Conservation (phyloP, 2,329 filamentous ascomycete species). For the Diplocarpon rosae region DNA sequence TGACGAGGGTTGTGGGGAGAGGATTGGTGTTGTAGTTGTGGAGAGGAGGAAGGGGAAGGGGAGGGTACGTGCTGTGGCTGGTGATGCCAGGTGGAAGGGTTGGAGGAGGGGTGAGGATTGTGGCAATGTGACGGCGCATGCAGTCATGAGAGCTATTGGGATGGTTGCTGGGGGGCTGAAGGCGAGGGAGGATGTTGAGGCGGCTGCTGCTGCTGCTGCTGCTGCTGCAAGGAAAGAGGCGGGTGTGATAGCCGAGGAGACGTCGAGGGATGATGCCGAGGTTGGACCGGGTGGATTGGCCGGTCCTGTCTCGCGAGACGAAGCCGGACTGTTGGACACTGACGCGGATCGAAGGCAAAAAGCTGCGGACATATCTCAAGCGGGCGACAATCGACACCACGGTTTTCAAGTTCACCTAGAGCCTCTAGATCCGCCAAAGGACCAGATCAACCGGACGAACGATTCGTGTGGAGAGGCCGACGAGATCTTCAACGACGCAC, state of each 20-base stretch:
- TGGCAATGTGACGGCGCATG: slow-evolving; percentile 69
- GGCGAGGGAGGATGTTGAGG: slow-evolving; percentile 18
- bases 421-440: background rate
- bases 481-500: slow-evolving; percentile 56
- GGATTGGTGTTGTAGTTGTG: slow-evolving; percentile 65
- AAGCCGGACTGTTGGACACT: background rate
- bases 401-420: too few species aligned
- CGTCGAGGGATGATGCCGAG: background rate
- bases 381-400: too few species aligned
- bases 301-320: background rate
- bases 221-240: background rate
- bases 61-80: slow-evolving; percentile 53
- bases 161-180: slow-evolving; percentile 58
- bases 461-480: slow-evolving; percentile 4
- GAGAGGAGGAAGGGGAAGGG: slow-evolving; percentile 33
- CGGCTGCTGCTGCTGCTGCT: too few species aligned
- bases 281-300: background rate
- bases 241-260: background rate
- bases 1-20: slow-evolving; percentile 49
- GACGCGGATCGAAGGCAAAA: background rate
- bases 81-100: slow-evolving; percentile 61
- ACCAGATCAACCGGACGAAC: background rate
- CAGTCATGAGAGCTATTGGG: slow-evolving; percentile 67
- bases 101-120: slow-evolving; percentile 33
- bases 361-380: too few species aligned